Conservation (phyloP, 805 yeast genomes). For the Saccharomycodes ludwigii region DNA sequence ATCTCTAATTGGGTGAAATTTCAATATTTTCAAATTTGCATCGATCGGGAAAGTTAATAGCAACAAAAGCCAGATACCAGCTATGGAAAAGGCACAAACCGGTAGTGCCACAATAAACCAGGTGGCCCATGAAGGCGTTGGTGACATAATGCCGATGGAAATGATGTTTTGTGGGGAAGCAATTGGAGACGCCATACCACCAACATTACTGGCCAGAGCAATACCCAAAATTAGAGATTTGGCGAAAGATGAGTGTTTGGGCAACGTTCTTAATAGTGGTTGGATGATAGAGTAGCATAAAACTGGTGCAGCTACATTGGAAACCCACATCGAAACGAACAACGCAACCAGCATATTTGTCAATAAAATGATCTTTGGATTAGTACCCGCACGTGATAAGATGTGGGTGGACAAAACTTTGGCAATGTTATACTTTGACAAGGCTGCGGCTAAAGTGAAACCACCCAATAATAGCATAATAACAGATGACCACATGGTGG, state of each 20-base stretch:
- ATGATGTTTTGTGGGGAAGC: slow-evolving; percentile 94
- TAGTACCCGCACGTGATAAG: slow-evolving; percentile 72
- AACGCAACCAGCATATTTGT: slow-evolving; percentile 80
- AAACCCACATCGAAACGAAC: slow-evolving; percentile 87
- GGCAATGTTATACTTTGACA: slow-evolving; percentile 84
- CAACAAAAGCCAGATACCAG: slow-evolving; percentile 64
- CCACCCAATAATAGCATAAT: slow-evolving; percentile 87
- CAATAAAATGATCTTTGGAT: slow-evolving; percentile 64
- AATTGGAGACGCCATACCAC: slow-evolving; percentile 96
- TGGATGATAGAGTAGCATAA: slow-evolving; percentile 83
- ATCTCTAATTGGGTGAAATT: slow-evolving; percentile 42
- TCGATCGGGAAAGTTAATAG: slow-evolving; percentile 50
- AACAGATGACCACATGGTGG: slow-evolving; percentile 92
- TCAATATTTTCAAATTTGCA: slow-evolving; percentile 35
- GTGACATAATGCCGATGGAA: slow-evolving; percentile 79
- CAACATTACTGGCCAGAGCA: slow-evolving; percentile 85
- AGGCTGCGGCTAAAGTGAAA: slow-evolving; percentile 86
- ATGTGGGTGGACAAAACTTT: slow-evolving; percentile 74
- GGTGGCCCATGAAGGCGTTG: slow-evolving; percentile 76
- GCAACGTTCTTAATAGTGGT: slow-evolving; percentile 75
- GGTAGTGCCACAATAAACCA: slow-evolving; percentile 91
- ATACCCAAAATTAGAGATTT: slow-evolving; percentile 82
- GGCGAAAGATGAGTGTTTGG: slow-evolving; percentile 64
- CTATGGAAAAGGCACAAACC: slow-evolving; percentile 48
- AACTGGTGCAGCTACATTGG: slow-evolving; percentile 96